A percentile compares a stretch with the other conserved stretches of the same genome.
phyloP scores from a whole-genome alignment of 148 eudicot species.

The Vaccinium corymbosum region DNA sequence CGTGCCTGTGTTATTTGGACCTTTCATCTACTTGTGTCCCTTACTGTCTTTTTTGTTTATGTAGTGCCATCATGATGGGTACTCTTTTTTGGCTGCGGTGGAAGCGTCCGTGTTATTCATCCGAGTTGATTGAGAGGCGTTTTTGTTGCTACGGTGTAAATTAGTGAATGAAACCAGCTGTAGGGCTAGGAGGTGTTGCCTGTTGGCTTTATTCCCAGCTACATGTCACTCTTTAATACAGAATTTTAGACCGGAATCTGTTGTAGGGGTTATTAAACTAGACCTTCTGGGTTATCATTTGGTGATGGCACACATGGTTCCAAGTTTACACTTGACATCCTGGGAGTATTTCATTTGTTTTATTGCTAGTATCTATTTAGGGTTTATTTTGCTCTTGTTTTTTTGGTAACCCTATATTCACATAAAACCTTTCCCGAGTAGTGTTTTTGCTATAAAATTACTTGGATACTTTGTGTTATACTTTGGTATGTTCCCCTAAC shows the following conservation, averaged over 20 bases:
- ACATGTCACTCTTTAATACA: background rate
- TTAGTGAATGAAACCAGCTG: background rate
- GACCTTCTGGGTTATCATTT: background rate
- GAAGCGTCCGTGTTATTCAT: background rate
- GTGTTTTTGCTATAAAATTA: background rate
- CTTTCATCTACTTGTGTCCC: background rate
- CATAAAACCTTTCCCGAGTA: background rate
- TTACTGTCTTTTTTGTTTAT: background rate
- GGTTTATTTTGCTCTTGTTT: background rate
- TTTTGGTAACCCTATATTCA: background rate
- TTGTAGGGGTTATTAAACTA: constrained; percentile 1
- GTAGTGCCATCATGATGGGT: constrained; percentile 40
- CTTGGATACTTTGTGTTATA: background rate
- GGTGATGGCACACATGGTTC: background rate
- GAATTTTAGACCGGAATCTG: background rate
- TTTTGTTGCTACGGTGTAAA: background rate
- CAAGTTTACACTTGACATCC: background rate
- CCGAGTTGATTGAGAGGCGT: background rate
- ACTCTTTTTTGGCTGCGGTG: constrained; percentile 7
- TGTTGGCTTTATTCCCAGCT: background rate
- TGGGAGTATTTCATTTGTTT: background rate
- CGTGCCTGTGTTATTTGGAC: background rate
- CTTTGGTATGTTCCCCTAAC: background rate
- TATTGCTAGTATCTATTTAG: too few relatives aligned
- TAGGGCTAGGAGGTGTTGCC: background rate